These are phyloP conservation scores for Cafeteria roenbergensis DNA, from an alignment of 108 stramenopile genomes.

Conservation along the genomic window DNA sequence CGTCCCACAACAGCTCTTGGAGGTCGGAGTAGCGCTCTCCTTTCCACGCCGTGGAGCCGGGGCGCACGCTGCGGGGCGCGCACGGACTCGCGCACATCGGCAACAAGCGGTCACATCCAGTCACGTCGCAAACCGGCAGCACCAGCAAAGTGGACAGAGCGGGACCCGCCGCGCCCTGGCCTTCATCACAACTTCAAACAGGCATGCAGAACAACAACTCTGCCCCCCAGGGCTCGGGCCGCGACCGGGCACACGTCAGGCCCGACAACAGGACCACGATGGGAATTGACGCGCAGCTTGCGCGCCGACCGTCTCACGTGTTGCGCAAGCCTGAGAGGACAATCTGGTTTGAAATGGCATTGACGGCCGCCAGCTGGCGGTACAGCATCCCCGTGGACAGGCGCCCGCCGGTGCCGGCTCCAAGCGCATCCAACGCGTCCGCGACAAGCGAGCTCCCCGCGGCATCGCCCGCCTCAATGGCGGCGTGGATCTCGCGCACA, in stretches of 20 bases:
- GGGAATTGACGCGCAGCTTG: too few relatives aligned
- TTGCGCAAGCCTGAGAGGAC: not conserved
- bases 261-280: too few relatives aligned
- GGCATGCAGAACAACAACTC: too few relatives aligned
- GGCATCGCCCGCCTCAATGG: too few relatives aligned
- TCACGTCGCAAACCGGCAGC: too few relatives aligned
- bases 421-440: not conserved
- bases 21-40: not conserved
- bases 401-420: not conserved
- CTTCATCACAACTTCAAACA: too few relatives aligned
- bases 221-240: too few relatives aligned
- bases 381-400: not conserved
- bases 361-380: not conserved
- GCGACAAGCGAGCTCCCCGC: not conserved
- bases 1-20: conserved; percentile 1
- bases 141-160: too few relatives aligned
- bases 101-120: too few relatives aligned
- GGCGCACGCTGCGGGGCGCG: conserved; percentile 1
- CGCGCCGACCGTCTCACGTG: too few relatives aligned
- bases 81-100: not conserved
- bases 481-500: not conserved
- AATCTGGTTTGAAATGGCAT: not conserved
- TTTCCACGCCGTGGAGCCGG: conserved; percentile 7
- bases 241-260: too few relatives aligned
- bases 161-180: too few relatives aligned